Conservation (phyloP, 1,284 basidiomycete genomes). For the Lentinus polychrous region DNA sequence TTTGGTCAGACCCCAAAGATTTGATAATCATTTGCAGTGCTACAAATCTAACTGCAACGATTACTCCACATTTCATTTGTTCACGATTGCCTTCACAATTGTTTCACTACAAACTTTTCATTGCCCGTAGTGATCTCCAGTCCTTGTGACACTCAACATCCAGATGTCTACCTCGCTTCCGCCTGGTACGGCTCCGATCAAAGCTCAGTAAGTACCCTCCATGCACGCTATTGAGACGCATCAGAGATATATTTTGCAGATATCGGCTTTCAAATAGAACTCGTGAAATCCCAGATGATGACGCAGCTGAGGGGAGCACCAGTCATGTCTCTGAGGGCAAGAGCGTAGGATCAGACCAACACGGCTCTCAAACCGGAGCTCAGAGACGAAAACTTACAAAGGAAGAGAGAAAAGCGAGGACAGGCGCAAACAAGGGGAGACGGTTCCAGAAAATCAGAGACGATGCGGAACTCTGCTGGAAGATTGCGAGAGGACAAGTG, state of each 20-base stretch:
- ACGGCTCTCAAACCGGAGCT: constrained; percentile 22
- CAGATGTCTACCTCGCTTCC: constrained; percentile 1
- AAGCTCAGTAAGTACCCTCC: constrained; percentile 53
- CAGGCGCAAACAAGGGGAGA: constrained; percentile 75
- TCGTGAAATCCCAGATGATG: constrained; percentile 56
- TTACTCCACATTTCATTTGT: too few relatives aligned
- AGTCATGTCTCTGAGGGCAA: constrained; percentile 28
- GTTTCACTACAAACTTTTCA: too few relatives aligned
- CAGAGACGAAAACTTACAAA: constrained; percentile 42
- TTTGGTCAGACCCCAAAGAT: too few relatives aligned
- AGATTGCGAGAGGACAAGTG: constrained; percentile 51
- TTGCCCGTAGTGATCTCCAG: too few relatives aligned
- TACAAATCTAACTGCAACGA: too few relatives aligned
- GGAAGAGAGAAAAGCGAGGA: constrained; percentile 64
- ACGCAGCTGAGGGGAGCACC: constrained; percentile 65
- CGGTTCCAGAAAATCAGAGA: constrained; percentile 67
- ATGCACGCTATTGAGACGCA: not conserved
- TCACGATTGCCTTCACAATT: too few relatives aligned
- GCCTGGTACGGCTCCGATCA: constrained; percentile 67
- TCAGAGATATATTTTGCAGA: constrained; percentile 29
- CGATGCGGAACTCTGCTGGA: constrained; percentile 72
- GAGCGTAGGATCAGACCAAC: constrained; percentile 18
- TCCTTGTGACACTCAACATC: not conserved
- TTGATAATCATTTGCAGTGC: too few relatives aligned
- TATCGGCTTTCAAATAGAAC: constrained; percentile 44